Evolutionary conservation across 495 filamentous ascomycete genomes (phyloP).

Genomic region (Hypoxylon fragiforme): DNA sequence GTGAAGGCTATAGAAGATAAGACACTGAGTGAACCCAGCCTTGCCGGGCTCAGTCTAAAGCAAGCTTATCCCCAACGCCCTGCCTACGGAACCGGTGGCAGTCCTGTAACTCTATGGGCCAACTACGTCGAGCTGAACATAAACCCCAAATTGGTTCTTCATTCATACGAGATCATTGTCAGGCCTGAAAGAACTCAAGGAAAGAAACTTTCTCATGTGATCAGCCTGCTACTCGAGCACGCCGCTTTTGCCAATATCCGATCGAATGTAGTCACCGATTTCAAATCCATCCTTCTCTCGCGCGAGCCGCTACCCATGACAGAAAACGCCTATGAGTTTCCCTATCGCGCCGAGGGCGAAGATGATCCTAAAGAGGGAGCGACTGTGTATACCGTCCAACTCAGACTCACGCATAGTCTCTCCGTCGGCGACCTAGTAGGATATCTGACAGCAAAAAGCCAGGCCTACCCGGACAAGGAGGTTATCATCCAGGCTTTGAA

Average conservation of each 20-base stretch:
- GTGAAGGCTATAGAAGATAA: not conserved
- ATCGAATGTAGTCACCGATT: slow-evolving; percentile 53
- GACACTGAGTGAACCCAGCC: not conserved
- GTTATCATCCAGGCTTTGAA: slow-evolving; percentile 43
- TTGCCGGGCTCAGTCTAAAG: not conserved
- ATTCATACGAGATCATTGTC: slow-evolving; percentile 47
- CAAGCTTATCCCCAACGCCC: not conserved
- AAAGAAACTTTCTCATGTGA: slow-evolving; percentile 52
- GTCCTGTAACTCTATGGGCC: slow-evolving; percentile 46
- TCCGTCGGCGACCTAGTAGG: slow-evolving; percentile 49
- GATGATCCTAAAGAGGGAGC: slow-evolving; percentile 41
- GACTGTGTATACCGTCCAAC: slow-evolving; percentile 44
- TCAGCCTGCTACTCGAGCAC: slow-evolving; percentile 50
- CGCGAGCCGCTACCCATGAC: slow-evolving; percentile 35
- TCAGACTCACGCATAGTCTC: slow-evolving; percentile 45
- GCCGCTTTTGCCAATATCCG: slow-evolving; percentile 16
- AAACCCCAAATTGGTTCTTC: not conserved
- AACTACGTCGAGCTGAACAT: slow-evolving; percentile 55
- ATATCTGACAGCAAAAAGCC: slow-evolving; percentile 50
- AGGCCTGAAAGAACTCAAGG: slow-evolving; percentile 36
- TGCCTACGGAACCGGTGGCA: not conserved
- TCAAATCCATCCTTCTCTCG: slow-evolving; percentile 51
- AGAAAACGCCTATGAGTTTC: slow-evolving; percentile 32
- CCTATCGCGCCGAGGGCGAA: slow-evolving; percentile 24
- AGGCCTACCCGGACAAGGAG: slow-evolving; percentile 42